phyloP scores from a whole-genome alignment of 345 rosid species.

The Angophora floribunda region DNA sequence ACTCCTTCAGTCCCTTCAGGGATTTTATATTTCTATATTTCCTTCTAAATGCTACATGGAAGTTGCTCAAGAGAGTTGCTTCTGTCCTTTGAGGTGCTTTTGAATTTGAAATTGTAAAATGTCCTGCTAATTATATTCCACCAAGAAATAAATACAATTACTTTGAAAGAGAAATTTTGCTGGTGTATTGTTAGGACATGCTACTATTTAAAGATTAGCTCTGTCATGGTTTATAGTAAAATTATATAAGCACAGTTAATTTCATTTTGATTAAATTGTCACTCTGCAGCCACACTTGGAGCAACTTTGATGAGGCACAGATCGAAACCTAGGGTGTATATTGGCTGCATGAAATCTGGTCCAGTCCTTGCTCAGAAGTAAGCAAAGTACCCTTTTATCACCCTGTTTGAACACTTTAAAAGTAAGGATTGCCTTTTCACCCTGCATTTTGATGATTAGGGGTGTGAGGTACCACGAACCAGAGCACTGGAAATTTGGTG shows the following conservation, averaged over 20 bases:
- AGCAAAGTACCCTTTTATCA: slow-evolving; percentile 8
- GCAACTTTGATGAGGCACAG: slow-evolving; percentile 68
- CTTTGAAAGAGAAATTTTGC: background rate
- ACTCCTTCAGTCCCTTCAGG: background rate
- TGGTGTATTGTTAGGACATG: background rate
- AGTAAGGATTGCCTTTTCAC: background rate
- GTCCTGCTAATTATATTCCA: background rate
- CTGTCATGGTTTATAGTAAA: background rate
- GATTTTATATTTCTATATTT: background rate
- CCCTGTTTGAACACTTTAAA: background rate
- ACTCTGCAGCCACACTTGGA: slow-evolving; percentile 81
- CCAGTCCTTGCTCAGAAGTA: slow-evolving; percentile 97
- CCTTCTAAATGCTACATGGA: background rate
- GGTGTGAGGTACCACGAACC: slow-evolving; percentile 98
- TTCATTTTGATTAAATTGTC: background rate
- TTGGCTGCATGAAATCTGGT: slow-evolving; percentile 99
- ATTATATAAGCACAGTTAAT: background rate
- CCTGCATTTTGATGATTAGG: slow-evolving; percentile 16
- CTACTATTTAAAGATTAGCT: background rate
- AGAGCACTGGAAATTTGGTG: slow-evolving; percentile 96
- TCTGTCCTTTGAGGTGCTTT: background rate
- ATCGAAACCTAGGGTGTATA: slow-evolving; percentile 66
- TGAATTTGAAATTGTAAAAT: background rate
- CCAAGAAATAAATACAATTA: background rate
- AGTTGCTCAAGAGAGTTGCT: background rate